phyloP scores from a whole-genome alignment of 768 basidiomycete species.

The Clitopilus hobsonii region DNA sequence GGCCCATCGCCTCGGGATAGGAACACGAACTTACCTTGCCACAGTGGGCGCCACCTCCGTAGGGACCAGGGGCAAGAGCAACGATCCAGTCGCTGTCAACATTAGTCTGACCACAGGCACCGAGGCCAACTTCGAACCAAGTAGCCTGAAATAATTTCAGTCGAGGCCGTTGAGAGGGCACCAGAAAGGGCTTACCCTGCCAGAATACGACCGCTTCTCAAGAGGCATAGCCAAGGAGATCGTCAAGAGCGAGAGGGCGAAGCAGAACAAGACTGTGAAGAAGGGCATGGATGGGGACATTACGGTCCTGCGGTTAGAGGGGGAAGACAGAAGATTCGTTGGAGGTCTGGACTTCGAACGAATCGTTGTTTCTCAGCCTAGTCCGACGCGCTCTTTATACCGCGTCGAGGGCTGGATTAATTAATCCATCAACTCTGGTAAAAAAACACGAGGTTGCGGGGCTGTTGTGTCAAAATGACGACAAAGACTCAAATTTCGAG shows the following conservation, averaged over 20 bases:
- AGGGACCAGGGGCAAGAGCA: conserved; percentile 15
- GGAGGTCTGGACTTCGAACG: not conserved
- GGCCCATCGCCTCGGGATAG: not conserved
- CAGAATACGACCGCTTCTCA: conserved; percentile 7
- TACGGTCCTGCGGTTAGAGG: not conserved
- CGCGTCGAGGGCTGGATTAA: not conserved
- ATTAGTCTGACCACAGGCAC: conserved; percentile 17
- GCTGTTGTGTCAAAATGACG: not conserved
- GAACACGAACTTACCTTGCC: conserved; percentile 11
- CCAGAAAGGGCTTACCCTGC: conserved; percentile 8
- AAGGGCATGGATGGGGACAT: conserved; percentile 4
- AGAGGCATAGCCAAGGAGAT: conserved; percentile 10
- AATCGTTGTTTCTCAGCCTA: not conserved
- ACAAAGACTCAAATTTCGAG: not conserved
- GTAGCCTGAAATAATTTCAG: conserved; percentile 10
- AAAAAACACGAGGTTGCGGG: conserved; percentile 1
- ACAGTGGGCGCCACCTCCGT: conserved; percentile 15
- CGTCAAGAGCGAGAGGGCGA: conserved; percentile 8
- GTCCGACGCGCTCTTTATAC: not conserved
- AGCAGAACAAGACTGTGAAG: conserved; percentile 2
- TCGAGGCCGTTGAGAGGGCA: not conserved
- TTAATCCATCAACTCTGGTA: not conserved
- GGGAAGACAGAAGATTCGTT: not conserved
- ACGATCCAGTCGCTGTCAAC: conserved; percentile 18
- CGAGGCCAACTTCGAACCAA: conserved; percentile 19